Evolutionary conservation across 495 filamentous ascomycete species (phyloP).

Genomic region (Penicillium bialowiezense): DNA sequence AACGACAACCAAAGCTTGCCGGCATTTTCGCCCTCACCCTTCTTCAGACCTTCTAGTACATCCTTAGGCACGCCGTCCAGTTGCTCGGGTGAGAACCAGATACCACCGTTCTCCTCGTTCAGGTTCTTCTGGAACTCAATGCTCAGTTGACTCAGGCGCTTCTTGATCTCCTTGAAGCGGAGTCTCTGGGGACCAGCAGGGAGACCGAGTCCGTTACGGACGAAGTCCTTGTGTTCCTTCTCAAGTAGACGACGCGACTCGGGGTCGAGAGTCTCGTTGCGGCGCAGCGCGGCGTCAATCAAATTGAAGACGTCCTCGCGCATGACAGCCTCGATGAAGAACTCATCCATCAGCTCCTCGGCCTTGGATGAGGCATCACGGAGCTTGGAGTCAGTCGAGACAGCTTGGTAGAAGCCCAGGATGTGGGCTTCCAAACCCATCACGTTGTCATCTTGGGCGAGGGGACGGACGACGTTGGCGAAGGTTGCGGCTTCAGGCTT

Average conservation of each 20-base stretch:
- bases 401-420: constrained; percentile 76
- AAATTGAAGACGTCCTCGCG: constrained; percentile 65
- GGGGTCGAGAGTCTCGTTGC: constrained; percentile 58
- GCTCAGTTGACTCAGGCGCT: constrained; percentile 60
- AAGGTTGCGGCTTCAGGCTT: constrained; percentile 65
- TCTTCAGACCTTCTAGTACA: constrained; percentile 60
- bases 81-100: constrained; percentile 63
- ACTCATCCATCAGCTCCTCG: constrained; percentile 65
- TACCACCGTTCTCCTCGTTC: constrained; percentile 65
- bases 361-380: constrained; percentile 69
- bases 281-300: constrained; percentile 58
- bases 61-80: constrained; percentile 64
- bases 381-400: constrained; percentile 65
- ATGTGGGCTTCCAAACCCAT: constrained; percentile 58
- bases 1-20: constrained; percentile 65
- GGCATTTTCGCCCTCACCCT: constrained; percentile 66
- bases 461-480: constrained; percentile 58
- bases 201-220: constrained; percentile 60
- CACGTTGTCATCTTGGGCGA: constrained; percentile 66
- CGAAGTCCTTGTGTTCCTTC: constrained; percentile 65
- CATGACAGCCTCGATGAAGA: constrained; percentile 63
- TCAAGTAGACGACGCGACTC: constrained; percentile 63
- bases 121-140: constrained; percentile 68
- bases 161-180: constrained; percentile 73
- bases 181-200: constrained; percentile 60